Percentiles rank a stretch among this genome's conserved stretches.
Conservation (phyloP, 257 asterid genomes). For the Solanum etuberosum region DNA sequence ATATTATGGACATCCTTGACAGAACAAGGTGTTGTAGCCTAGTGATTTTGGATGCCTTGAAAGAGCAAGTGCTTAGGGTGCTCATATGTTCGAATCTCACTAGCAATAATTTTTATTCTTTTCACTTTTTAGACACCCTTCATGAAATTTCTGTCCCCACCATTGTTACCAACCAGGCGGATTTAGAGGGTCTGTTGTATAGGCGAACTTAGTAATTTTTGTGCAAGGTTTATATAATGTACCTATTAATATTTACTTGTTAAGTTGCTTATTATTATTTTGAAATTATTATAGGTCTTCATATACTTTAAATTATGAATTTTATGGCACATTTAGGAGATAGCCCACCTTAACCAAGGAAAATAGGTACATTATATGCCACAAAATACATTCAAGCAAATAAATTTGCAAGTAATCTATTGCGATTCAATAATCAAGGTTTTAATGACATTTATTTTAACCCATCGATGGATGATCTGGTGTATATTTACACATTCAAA, state of each 20-base stretch:
- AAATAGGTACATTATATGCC: not conserved
- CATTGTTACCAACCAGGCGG: not conserved
- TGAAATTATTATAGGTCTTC: not conserved
- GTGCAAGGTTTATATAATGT: not conserved
- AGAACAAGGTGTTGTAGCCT: too few relatives aligned
- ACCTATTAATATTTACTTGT: not conserved
- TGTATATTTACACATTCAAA: not conserved
- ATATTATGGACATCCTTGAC: too few relatives aligned
- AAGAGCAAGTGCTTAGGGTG: too few relatives aligned
- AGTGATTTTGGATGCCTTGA: too few relatives aligned
- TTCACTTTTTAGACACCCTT: too few relatives aligned
- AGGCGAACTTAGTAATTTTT: too few relatives aligned
- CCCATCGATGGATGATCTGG: not conserved
- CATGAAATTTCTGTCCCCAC: too few relatives aligned
- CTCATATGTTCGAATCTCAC: too few relatives aligned
- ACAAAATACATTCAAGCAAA: not conserved
- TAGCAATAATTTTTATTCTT: too few relatives aligned
- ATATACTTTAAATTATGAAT: not conserved
- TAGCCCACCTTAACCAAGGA: not conserved
- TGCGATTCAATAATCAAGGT: not conserved
- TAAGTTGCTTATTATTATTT: not conserved
- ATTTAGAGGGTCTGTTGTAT: not conserved
- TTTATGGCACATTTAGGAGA: not conserved
- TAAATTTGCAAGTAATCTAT: not conserved
- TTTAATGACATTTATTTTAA: too few relatives aligned